Conservation (phyloP, 345 rosid species). For the Hevea brasiliensis region DNA sequence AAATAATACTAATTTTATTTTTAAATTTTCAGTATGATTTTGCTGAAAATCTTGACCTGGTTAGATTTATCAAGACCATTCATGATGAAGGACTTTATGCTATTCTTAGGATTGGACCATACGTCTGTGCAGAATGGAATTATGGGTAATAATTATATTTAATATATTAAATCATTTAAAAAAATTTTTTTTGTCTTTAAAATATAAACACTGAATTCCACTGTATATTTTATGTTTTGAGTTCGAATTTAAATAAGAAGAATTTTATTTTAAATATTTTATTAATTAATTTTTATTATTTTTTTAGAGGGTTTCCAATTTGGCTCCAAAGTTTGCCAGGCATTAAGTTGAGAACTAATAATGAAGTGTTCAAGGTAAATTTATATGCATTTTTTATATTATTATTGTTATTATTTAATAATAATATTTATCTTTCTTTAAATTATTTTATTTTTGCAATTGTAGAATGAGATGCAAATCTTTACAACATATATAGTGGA, state of each 20-base stretch:
- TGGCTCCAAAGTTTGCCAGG: slow-evolving; percentile 23
- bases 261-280: too few species aligned
- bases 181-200: too few species aligned
- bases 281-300: background rate
- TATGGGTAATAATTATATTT: background rate
- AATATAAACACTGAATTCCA: too few species aligned
- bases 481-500: slow-evolving; percentile 14
- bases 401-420: background rate
- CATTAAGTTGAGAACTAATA: slow-evolving; percentile 18
- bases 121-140: background rate
- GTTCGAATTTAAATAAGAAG: too few species aligned
- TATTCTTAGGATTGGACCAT: background rate
- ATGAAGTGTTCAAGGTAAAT: slow-evolving; percentile 20
- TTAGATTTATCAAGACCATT: background rate
- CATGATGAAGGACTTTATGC: background rate
- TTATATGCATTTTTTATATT: background rate
- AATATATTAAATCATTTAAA: too few species aligned
- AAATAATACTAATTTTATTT: too few species aligned
- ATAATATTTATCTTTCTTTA: too few species aligned
- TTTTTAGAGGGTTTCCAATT: slow-evolving; percentile 27
- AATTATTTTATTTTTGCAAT: background rate
- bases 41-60: background rate
- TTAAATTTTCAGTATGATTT: background rate
- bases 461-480: slow-evolving; percentile 26
- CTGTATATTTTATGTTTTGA: too few species aligned